Evolutionary conservation across 106 monocot species (phyloP), one percentile per base, ranked within the genome.

Genomic region (Triglochin maritima): DNA sequence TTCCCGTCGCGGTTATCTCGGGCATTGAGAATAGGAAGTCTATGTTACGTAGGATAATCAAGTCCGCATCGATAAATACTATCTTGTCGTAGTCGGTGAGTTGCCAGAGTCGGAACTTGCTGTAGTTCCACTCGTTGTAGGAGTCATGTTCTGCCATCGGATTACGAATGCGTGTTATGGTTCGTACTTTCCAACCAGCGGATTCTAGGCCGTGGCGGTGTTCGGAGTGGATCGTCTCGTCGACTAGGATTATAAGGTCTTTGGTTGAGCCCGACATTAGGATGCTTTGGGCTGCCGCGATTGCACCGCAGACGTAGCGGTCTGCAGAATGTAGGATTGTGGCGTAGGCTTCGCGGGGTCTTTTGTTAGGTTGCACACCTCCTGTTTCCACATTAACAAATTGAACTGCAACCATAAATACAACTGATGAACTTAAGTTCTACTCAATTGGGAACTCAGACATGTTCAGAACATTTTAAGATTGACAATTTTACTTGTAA

Each of bases 41-140:
- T 9, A 88, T 79, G 62, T 84, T 79, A 47, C 76, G 57, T 57
- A 84, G 57, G 68, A 88, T 73, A 5, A 84, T 67, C 3, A 81
- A 79, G 57, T 88, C 87, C 9, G 87, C 81, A 66, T 88, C 87
- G 6, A 88, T 81, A 68, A 88, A 84, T 52, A 88, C 79, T 70
- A 88, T 57, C 71, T 79, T 81, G 49, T 88, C 87, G 62, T 88
- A 88, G 14, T 87, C 84, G 2, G 81, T 84, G 2, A 88, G 79
- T 63, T 81, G 69, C 84, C 84, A 88, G 8, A 88, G 76, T 47
- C 84, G 65, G 71, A 88, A 88, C 65, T 88, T 84, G 81, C 87
- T 88, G 71, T 88, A 88, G 71, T 88, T 88, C 76, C 81, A 87
- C 67, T 83, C 80, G 49, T 83, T 83, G 72, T 83, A 84, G 12